Base-by-base conservation (phyloP, 495 filamentous ascomycete genomes). In the Cryomyces minteri region DNA sequence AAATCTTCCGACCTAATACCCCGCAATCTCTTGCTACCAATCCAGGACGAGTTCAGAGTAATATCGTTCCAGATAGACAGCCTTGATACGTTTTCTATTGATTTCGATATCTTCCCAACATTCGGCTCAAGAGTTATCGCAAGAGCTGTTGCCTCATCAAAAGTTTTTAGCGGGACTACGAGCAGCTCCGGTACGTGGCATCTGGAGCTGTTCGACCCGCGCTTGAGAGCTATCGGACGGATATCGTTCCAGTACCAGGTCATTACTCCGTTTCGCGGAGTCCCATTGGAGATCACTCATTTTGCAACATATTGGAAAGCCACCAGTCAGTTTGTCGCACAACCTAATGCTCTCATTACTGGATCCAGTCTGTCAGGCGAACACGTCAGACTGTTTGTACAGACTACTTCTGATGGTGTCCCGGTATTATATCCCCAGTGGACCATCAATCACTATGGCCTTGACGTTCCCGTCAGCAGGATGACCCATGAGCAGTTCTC, bases 221-320 rank as follows among this genome's bases (percentile, higher is more conserved):
- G 90, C 29, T 70, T 98, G 41, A 78, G 88, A 36, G 80, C 86
- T n/a, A 94, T 96, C 55, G 90, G 92, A 28, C 84, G 92, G 54
- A 82, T 98, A 48, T 84, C 71, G 43, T 96, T 98, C 67, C 77
- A 84, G 49, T 93, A 81, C 51, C 88, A 95, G 58, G 82, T 96
- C 32, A 94, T 98, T 57, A 94, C 93, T 58, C 88, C 90, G 2
- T 98, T 95, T 62, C 77, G 78, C 50, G 88, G 92, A n/a, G 79
- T 81, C 49, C 84, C 92, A 3, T 65, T 96, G 34, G 92, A 96
- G 58, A 94, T 98, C 44, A 92, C 88, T 1, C 84, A 94, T 52
- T 96, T 96, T 57, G 90, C 93, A 45, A 96, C 90, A 4, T 98
- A 98, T 62, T 98, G 90, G 90, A 96, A 94, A 63, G 88, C 88